These are phyloP conservation scores for Vachellia pachyceras DNA, from an alignment of 306 rosid species.

Conservation along the genomic window DNA sequence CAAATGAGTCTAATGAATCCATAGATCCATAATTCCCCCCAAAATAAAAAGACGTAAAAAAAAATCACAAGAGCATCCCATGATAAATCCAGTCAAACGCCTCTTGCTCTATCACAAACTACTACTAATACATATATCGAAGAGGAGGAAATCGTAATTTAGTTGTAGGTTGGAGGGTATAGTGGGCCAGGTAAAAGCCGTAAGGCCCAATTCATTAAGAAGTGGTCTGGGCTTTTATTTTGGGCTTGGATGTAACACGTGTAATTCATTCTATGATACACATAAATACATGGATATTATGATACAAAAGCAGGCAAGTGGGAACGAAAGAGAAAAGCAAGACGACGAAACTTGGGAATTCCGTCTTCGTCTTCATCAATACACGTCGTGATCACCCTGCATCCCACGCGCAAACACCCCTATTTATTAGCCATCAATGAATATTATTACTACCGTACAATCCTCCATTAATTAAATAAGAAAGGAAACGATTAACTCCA, in stretches of 20 bases:
- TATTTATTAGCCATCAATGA: not conserved
- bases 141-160: too few species aligned
- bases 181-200: not conserved
- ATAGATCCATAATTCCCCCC: too few species aligned
- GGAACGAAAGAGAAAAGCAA: not conserved
- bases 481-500: not conserved
- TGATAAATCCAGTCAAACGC: too few species aligned
- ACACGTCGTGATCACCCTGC: slow-evolving; percentile 60
- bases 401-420: not conserved
- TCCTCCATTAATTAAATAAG: too few species aligned
- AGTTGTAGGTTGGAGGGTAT: not conserved
- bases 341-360: not conserved
- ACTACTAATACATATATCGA: too few species aligned
- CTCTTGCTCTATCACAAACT: too few species aligned
- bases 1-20: too few species aligned
- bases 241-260: not conserved
- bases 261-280: not conserved
- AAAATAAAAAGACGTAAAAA: too few species aligned
- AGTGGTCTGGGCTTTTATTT: too few species aligned
- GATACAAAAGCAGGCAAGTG: not conserved
- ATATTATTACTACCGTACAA: not conserved
- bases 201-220: not conserved
- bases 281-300: too few species aligned
- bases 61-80: too few species aligned
- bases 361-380: slow-evolving; percentile 22